Conservation (phyloP, 2,329 filamentous ascomycete genomes). For the Cercospora sp. region DNA sequence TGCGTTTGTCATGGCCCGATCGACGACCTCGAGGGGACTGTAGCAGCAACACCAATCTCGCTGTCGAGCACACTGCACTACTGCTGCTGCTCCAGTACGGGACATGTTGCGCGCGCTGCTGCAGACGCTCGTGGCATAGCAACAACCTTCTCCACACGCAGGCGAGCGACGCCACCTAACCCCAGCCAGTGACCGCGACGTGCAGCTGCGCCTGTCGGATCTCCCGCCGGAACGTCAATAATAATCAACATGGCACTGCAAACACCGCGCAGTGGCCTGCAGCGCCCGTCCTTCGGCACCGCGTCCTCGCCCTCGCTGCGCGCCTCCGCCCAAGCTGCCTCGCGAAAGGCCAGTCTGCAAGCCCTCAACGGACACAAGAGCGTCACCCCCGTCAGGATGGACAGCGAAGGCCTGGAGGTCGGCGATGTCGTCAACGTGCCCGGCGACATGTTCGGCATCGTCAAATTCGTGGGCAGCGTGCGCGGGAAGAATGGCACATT, state of each 20-base stretch:
- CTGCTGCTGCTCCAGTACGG: background rate
- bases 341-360: slow-evolving; percentile 70
- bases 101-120: background rate
- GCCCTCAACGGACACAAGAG: slow-evolving; percentile 64
- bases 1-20: background rate
- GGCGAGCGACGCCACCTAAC: background rate
- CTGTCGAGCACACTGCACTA: background rate
- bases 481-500: slow-evolving; percentile 88
- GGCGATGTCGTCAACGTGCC: slow-evolving; percentile 90
- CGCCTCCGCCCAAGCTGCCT: slow-evolving; percentile 50
- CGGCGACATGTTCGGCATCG: slow-evolving; percentile 84
- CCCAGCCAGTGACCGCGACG: background rate
- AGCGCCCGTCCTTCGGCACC: slow-evolving; percentile 44
- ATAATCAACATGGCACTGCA: slow-evolving; percentile 42
- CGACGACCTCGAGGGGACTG: background rate
- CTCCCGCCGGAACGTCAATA: background rate
- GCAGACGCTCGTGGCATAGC: slow-evolving; percentile 1
- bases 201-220: background rate
- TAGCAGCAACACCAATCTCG: background rate
- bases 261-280: slow-evolving; percentile 43
- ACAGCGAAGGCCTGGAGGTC: slow-evolving; percentile 60
- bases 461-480: slow-evolving; percentile 86
- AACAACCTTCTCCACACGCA: background rate
- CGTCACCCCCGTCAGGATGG: slow-evolving; percentile 44
- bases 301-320: slow-evolving; percentile 47